Percentiles rank a stretch among this genome's conserved stretches.
These are phyloP conservation scores for Suhomyces taliae DNA, from an alignment of 1,139 yeast species.

Conservation along the genomic window DNA sequence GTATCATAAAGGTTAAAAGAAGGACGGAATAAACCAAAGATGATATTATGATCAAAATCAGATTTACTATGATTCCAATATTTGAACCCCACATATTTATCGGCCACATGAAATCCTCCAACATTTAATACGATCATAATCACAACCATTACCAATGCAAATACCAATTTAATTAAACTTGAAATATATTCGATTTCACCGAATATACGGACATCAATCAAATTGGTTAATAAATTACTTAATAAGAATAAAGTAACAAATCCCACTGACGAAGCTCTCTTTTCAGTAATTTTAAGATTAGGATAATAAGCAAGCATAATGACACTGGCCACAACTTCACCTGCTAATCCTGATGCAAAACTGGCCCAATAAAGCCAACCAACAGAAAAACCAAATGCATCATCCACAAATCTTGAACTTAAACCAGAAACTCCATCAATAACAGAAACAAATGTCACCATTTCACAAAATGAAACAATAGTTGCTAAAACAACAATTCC, in stretches of 20 bases:
- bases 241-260: slow-evolving; percentile 63
- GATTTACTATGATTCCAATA: slow-evolving; percentile 63
- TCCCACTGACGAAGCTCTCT: slow-evolving; percentile 55
- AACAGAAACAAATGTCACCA: slow-evolving; percentile 80
- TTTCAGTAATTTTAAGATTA: slow-evolving; percentile 46
- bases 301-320: slow-evolving; percentile 71
- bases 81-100: slow-evolving; percentile 55
- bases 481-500: slow-evolving; percentile 70
- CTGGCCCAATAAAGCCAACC: slow-evolving; percentile 80
- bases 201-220: slow-evolving; percentile 67
- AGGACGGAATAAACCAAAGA: slow-evolving; percentile 75
- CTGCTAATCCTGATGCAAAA: slow-evolving; percentile 71
- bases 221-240: slow-evolving; percentile 51
- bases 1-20: slow-evolving; percentile 58
- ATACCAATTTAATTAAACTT: slow-evolving; percentile 58
- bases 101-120: slow-evolving; percentile 46
- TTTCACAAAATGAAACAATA: slow-evolving; percentile 77
- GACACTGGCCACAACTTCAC: slow-evolving; percentile 79
- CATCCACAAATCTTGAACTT: slow-evolving; percentile 78
- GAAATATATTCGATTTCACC: slow-evolving; percentile 74
- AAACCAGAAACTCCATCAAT: slow-evolving; percentile 79
- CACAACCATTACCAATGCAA: slow-evolving; percentile 56
- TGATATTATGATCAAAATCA: slow-evolving; percentile 45
- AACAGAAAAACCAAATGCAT: slow-evolving; percentile 79
- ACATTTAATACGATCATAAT: slow-evolving; percentile 63